Percentiles rank a stretch among this genome's conserved stretches.
Evolutionary conservation across 2,329 filamentous ascomycete genomes (phyloP).

Genomic region (Xylariaceae sp.): DNA sequence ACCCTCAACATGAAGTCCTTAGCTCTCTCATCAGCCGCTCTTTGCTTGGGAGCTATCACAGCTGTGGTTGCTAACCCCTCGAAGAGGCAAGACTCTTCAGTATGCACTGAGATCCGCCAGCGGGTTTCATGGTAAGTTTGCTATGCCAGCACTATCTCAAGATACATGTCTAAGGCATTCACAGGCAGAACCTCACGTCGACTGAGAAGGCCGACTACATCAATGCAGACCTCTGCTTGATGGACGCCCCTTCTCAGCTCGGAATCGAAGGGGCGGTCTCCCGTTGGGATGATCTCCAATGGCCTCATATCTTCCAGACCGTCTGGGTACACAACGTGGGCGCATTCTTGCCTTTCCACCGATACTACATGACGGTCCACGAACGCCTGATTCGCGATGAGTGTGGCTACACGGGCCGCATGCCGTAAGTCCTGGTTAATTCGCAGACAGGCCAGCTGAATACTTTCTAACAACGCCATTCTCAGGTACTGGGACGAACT

Average conservation of each 20-base stretch:
- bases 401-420: constrained; percentile 22
- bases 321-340: constrained; percentile 3
- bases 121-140: neutral
- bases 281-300: constrained; percentile 10
- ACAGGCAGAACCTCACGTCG: neutral
- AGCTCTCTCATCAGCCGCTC: neutral
- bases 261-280: constrained; percentile 2
- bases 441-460: neutral
- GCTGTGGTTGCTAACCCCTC: neutral
- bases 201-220: constrained; percentile 7
- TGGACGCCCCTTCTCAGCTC: constrained; percentile 3
- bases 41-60: constrained; percentile 1
- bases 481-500: constrained; percentile 33
- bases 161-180: neutral
- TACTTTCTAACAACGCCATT: constrained; percentile 4
- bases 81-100: constrained; percentile 3
- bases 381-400: constrained; percentile 28
- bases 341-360: constrained; percentile 33
- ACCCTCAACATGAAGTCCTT: neutral
- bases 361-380: constrained; percentile 29
- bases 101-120: constrained; percentile 5
- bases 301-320: constrained; percentile 7
- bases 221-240: constrained; percentile 9
- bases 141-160: neutral
- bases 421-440: constrained; percentile 15